These are phyloP conservation scores for Hevea brasiliensis DNA, from an alignment of 345 rosid species.

Conservation along the genomic window DNA sequence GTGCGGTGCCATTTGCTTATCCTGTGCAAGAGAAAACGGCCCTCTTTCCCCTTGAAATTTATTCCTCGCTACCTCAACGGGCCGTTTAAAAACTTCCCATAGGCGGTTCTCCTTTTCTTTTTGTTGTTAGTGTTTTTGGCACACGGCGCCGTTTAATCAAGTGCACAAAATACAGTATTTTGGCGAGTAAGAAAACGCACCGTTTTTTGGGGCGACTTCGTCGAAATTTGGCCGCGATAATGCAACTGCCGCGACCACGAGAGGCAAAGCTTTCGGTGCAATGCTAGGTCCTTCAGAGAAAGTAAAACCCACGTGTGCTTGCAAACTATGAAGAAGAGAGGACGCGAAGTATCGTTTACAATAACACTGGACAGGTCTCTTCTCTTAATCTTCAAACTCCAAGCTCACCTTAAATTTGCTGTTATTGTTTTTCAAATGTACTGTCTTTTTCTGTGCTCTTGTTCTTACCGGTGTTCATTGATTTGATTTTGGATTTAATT, in stretches of 20 bases:
- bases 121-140: too few species aligned
- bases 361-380: conserved; percentile 3
- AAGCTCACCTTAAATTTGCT: background rate
- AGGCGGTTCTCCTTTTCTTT: background rate
- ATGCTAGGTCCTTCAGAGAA: background rate
- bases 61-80: background rate
- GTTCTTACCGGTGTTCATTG: background rate
- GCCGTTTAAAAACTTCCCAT: background rate
- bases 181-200: background rate
- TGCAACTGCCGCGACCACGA: conserved; percentile 22
- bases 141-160: too few species aligned
- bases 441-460: background rate
- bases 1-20: conserved; percentile 58
- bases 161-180: too few species aligned
- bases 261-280: conserved; percentile 54
- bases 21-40: too few species aligned
- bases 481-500: conserved; percentile 7
- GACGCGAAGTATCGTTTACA: background rate
- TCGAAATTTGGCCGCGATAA: background rate
- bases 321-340: conserved; percentile 21
- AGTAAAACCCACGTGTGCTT: background rate
- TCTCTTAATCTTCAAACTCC: conserved; percentile 10
- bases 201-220: background rate
- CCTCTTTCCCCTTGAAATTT: too few species aligned
- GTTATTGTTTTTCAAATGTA: conserved; percentile 16